Evolutionary conservation across 2,329 filamentous ascomycete genomes (phyloP), one percentile per base, ranked within the genome.

Genomic region (Xylaria sp.): DNA sequence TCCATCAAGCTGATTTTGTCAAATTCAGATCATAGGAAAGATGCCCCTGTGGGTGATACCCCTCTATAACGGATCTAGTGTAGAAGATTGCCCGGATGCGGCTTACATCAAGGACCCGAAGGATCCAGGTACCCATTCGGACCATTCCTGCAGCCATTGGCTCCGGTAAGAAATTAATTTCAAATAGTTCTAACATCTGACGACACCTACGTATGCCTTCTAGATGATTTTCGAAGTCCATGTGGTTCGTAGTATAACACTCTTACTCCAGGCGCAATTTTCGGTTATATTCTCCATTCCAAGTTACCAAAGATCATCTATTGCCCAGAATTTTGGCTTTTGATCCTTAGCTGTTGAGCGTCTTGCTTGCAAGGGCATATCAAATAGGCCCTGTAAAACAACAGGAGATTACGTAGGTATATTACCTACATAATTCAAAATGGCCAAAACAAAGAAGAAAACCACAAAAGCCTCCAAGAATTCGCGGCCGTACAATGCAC

Each of bases 401-500:
- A 35, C 32, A 35, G 32, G 8, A 35, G 32, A 10, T 10, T 10
- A 35, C n/a, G n/a, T 35, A 35, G 10, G 10, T 10, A 10, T 35
- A n/a, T n/a, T n/a, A n/a, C n/a, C 32, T 35, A 35, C 32, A 35
- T 35, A 35, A 12, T 23, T 21, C 47, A 61, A 58, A 37, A 72
- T 71, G 69, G 63, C 69, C 10, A 60, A 48, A 47, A 60, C 55
- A 13, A 69, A 71, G 44, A 63, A 69, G 50, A 65, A 50, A 37
- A 6, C 62, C 21, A 44, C 44, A 16, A 61, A 23, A 40, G 44
- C 74, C 16, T 72, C 73, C 16, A 73, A 66, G 35, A 58, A 64
- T 42, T 73, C 68, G 58, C 59, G 66, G 40, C 69, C 74, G 37
- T 70, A 74, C 57, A 54, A 73, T 65, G 54, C 70, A 61, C 54